Evolutionary conservation across 2,329 filamentous ascomycete species (phyloP).

Genomic region (Trichoderma arundinaceum): DNA sequence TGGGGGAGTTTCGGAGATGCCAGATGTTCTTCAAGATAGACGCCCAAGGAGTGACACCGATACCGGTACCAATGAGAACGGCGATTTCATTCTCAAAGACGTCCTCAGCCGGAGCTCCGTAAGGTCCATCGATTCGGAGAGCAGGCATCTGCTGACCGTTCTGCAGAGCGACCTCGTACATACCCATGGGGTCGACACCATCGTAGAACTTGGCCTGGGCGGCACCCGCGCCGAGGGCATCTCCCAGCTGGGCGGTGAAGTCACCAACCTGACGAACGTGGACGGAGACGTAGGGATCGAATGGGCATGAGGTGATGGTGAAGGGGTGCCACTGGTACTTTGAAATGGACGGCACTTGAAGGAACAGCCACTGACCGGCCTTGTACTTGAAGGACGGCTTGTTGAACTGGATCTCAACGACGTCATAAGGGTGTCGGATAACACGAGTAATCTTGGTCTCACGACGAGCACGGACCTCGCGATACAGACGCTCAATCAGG

Average conservation of each 20-base stretch:
- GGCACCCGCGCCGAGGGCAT: slow-evolving; percentile 88
- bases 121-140: slow-evolving; percentile 91
- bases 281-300: slow-evolving; percentile 91
- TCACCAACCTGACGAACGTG: slow-evolving; percentile 97
- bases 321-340: slow-evolving; percentile 97
- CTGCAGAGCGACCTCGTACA: slow-evolving; percentile 96
- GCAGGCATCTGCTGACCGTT: slow-evolving; percentile 91
- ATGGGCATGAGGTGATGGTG: slow-evolving; percentile 97
- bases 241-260: slow-evolving; percentile 91
- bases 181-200: slow-evolving; percentile 86
- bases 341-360: slow-evolving; percentile 89
- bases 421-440: slow-evolving; percentile 94
- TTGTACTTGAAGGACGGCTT: slow-evolving; percentile 99
- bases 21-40: slow-evolving; percentile 96
- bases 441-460: slow-evolving; percentile 91
- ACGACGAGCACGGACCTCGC: slow-evolving; percentile 83
- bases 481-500: slow-evolving; percentile 84
- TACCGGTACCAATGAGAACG: slow-evolving; percentile 83
- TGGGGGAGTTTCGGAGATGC: slow-evolving; percentile 88
- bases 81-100: slow-evolving; percentile 94
- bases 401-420: slow-evolving; percentile 94
- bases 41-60: slow-evolving; percentile 86
- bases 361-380: slow-evolving; percentile 96
- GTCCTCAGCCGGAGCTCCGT: slow-evolving; percentile 95
- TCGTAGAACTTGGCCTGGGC: slow-evolving; percentile 91